Evolutionary conservation across 306 rosid species (phyloP).

Genomic region (Cucumis cinereus): DNA sequence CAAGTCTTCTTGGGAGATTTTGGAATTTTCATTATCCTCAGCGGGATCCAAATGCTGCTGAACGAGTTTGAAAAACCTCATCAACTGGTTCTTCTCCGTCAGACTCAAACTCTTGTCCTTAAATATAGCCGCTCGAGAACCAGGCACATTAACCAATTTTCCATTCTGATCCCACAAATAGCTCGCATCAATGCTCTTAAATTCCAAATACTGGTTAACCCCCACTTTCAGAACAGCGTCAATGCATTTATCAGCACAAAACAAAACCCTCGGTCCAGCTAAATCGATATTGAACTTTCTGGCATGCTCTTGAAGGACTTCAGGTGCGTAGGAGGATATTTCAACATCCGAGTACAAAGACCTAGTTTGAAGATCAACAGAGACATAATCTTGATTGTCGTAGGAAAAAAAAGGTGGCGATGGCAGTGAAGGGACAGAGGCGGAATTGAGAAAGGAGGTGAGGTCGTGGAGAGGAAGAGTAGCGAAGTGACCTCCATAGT

Average conservation of each 20-base stretch:
- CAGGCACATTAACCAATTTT: conserved; percentile 53
- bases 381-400: conserved; percentile 17
- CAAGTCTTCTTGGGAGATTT: conserved; percentile 63
- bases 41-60: conserved; percentile 47
- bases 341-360: conserved; percentile 35
- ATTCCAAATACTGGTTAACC: conserved; percentile 46
- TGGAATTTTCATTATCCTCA: conserved; percentile 20
- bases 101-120: conserved; percentile 58
- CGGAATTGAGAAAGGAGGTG: conserved; percentile 43
- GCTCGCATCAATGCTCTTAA: conserved; percentile 63
- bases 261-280: conserved; percentile 61
- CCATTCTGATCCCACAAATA: conserved; percentile 36
- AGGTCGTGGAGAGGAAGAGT: conserved; percentile 46
- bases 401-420: conserved; percentile 2
- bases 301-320: conserved; percentile 31
- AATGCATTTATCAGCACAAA: conserved; percentile 45
- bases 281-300: conserved; percentile 54
- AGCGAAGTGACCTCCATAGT: conserved; percentile 63
- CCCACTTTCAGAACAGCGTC: conserved; percentile 52
- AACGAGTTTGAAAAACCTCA: conserved; percentile 81
- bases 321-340: conserved; percentile 20
- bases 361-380: conserved; percentile 21
- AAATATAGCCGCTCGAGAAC: conserved; percentile 81
- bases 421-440: conserved; percentile 10
- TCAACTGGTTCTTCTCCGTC: conserved; percentile 70